Base-by-base conservation (phyloP, 495 filamentous ascomycete species). In the Podospora anserina region DNA sequence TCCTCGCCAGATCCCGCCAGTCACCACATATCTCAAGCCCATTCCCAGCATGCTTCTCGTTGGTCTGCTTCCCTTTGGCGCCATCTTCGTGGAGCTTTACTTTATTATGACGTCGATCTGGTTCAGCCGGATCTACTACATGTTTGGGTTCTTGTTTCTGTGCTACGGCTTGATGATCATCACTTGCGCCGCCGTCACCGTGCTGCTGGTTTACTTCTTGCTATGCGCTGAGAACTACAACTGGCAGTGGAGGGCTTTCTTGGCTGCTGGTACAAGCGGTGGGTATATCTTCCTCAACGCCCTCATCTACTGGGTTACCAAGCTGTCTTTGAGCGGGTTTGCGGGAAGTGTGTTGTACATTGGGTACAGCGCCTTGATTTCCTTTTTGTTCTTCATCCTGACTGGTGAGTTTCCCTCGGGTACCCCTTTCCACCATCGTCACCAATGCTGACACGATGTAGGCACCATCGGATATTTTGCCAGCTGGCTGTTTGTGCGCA, bases 121-220 rank as follows among this genome's bases (percentile, higher is more conserved):
- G 95, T 94, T 93, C 78, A 91, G 88, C 83, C 94, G 94, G 82
- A 92, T 99, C 66, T 99, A 99, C 83, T 99, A 99, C 83, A 99
- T 99, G 95, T 99, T 99, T 72, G 95, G 95, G 32, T 99, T 99
- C 85, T 84, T 99, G 54, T 99, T 99, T 84, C 82, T 99, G 64
- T 97, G 93, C 85, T 99, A 96, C 79, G 94, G 91, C 18, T 87
- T 99, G 70, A 97, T 98, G 93, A 93, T 98, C 75, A 91, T 97
- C 75, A 97, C 95, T 4, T 92, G 90, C 65, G 94, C 95, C 1
- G 91, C 93, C 3, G 94, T 95, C 44, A 97, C 95, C 2, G 87
- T 98, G 20, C 82, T 99, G 4, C 87, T 97, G 80, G 89, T 97
- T 0, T 99, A 99, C 79, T 97, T 97, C 82, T 72, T 98, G 66